Evolutionary conservation across 345 rosid species (phyloP), one percentile per base, ranked within the genome.

Genomic region (Sapria himalayana): DNA sequence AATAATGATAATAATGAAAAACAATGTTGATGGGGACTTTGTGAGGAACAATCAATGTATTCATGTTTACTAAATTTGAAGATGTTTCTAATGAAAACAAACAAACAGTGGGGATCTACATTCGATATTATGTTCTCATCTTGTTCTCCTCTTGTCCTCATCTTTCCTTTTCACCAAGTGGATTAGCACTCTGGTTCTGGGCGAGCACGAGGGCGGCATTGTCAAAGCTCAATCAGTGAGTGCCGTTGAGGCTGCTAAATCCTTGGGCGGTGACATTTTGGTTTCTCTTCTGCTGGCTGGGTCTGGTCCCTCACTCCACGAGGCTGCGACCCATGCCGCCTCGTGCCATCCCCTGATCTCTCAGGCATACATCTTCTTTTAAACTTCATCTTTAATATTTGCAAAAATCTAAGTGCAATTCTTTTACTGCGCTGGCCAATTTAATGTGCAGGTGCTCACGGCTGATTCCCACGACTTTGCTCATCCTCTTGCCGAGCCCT

Each of bases 381-480:
- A 12, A 8, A 12, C 19, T 17, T 20, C 10, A 22, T 25, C 12
- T 25, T 16, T 7, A 3, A 2, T 14, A n/a, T 38, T 33, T 5
- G 4, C n/a, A n/a, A n/a, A n/a, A n/a, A n/a, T n/a, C n/a, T n/a
- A n/a, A n/a, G n/a, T n/a, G n/a, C n/a, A n/a, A n/a, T n/a, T n/a
- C n/a, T n/a, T n/a, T n/a, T n/a, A n/a, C n/a, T n/a, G n/a, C n/a
- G n/a, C n/a, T n/a, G n/a, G n/a, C n/a, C n/a, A n/a, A 14, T 35
- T 55, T 22, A 3, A 25, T 47, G 25, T 56, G 23, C 55, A 82
- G 98, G 92, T 89, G 7, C 78, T 89, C 57, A 71, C 77, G 18
- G 95, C 86, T 50, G 95, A 89, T 67, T 89, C 86, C 1, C 81
- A 76, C 56, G 61, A 59, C 45, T 77, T 89, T 60, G 44, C 52